Evolutionary conservation across 2,329 filamentous ascomycete genomes (phyloP).

Genomic region (Fusarium buxicola): DNA sequence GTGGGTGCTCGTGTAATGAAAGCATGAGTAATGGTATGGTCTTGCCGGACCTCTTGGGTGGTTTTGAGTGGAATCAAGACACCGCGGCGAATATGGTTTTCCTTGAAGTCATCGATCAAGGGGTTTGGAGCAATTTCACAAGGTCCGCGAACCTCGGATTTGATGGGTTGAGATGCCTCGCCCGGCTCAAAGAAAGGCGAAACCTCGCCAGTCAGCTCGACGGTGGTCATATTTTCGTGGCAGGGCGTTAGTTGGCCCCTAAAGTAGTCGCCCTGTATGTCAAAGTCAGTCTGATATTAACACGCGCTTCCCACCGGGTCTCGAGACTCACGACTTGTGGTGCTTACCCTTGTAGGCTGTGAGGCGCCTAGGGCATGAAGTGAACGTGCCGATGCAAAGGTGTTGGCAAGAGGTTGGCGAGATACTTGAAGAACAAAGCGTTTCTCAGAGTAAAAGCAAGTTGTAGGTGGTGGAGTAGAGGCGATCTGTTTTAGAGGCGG

Average conservation of each 20-base stretch:
- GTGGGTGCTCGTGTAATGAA: constrained; percentile 79
- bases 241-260: background rate
- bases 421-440: constrained; percentile 8
- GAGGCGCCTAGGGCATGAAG: constrained; percentile 1
- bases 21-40: constrained; percentile 69
- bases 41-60: constrained; percentile 70
- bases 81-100: constrained; percentile 55
- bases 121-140: constrained; percentile 50
- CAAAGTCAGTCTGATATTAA: background rate
- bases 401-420: constrained; percentile 6
- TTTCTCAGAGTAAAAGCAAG: constrained; percentile 17
- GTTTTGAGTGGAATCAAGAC: constrained; percentile 73
- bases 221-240: constrained; percentile 31
- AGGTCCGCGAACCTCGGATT: constrained; percentile 40
- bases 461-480: constrained; percentile 4
- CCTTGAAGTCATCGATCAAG: constrained; percentile 52
- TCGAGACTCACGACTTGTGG: constrained; percentile 10
- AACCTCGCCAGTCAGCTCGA: constrained; percentile 21
- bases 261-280: background rate
- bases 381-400: background rate
- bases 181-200: constrained; percentile 20
- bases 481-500: constrained; percentile 7
- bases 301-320: background rate
- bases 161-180: constrained; percentile 19
- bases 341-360: background rate